Percentiles rank a stretch among this genome's conserved stretches.
Evolutionary conservation across 2,329 filamentous ascomycete genomes (phyloP).

Genomic region (Aspergillus pseudoterreus): DNA sequence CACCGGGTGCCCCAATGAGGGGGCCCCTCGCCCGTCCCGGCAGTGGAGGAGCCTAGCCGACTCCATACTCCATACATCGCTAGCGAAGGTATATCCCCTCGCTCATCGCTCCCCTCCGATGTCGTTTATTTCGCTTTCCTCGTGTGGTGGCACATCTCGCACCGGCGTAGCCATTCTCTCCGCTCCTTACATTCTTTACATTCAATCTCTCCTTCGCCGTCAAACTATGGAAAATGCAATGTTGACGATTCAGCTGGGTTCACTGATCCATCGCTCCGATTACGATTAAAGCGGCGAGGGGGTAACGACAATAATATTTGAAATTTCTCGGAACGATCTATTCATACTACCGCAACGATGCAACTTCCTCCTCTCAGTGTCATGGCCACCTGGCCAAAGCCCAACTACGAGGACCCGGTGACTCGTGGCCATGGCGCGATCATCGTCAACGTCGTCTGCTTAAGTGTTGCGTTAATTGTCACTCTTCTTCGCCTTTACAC

Average conservation of each 20-base stretch:
- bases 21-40: neutral
- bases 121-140: neutral
- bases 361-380: conserved; percentile 41
- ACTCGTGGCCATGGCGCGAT: conserved; percentile 43
- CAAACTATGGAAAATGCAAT: conserved; percentile 9
- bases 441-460: conserved; percentile 39
- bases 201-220: neutral
- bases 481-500: conserved; percentile 47
- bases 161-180: neutral
- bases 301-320: neutral
- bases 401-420: conserved; percentile 47
- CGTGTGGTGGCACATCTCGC: no score
- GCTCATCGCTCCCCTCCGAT: neutral
- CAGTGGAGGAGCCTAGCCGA: neutral
- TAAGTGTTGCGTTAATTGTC: conserved; percentile 38
- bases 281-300: neutral
- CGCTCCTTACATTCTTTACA: neutral
- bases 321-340: neutral
- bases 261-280: conserved; percentile 1
- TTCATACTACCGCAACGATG: conserved; percentile 23
- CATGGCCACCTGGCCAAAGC: conserved; percentile 42
- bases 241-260: conserved; percentile 2
- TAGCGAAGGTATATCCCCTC: conserved; percentile 10
- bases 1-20: neutral
- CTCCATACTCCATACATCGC: neutral